These are phyloP conservation scores for Aspergillus alliaceus DNA, from an alignment of 2,329 filamentous ascomycete genomes.

Conservation along the genomic window DNA sequence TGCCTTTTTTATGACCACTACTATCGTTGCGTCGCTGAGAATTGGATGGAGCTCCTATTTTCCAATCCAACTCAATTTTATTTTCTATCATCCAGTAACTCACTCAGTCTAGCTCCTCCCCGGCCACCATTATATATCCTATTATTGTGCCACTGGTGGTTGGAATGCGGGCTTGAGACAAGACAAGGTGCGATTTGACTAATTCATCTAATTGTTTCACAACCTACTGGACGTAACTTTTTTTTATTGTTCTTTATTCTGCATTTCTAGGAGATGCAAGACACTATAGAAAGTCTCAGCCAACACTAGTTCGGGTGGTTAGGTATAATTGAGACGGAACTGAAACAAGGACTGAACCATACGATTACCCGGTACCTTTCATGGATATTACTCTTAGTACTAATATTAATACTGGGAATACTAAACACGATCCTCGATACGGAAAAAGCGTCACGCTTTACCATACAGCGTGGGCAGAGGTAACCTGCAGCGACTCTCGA, in stretches of 20 bases:
- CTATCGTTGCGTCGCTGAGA: not conserved
- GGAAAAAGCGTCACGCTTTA: slow-evolving; percentile 20
- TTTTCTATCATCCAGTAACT: slow-evolving; percentile 17
- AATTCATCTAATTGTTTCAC: slow-evolving; percentile 14
- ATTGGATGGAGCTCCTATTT: not conserved
- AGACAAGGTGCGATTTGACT: slow-evolving; percentile 3
- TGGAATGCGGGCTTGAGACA: slow-evolving; percentile 6
- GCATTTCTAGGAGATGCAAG: slow-evolving; percentile 6
- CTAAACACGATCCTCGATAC: slow-evolving; percentile 11
- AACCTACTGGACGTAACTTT: not conserved
- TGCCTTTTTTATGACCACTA: not conserved
- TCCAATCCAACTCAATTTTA: slow-evolving; percentile 5
- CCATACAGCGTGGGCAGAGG: slow-evolving; percentile 20
- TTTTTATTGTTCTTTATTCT: slow-evolving; percentile 12
- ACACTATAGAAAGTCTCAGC: not conserved
- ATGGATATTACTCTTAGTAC: not conserved
- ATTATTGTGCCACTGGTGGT: slow-evolving; percentile 2
- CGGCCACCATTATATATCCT: not conserved
- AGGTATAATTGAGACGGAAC: slow-evolving; percentile 14
- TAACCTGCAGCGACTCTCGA: slow-evolving; percentile 23
- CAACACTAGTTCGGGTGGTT: slow-evolving; percentile 5
- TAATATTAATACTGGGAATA: slow-evolving; percentile 8
- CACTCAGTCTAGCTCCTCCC: slow-evolving; percentile 5
- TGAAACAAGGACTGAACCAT: slow-evolving; percentile 18
- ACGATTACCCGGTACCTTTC: slow-evolving; percentile 8